Base-by-base conservation (phyloP, 2,329 filamentous ascomycete species). In the Fusarium euwallaceae region DNA sequence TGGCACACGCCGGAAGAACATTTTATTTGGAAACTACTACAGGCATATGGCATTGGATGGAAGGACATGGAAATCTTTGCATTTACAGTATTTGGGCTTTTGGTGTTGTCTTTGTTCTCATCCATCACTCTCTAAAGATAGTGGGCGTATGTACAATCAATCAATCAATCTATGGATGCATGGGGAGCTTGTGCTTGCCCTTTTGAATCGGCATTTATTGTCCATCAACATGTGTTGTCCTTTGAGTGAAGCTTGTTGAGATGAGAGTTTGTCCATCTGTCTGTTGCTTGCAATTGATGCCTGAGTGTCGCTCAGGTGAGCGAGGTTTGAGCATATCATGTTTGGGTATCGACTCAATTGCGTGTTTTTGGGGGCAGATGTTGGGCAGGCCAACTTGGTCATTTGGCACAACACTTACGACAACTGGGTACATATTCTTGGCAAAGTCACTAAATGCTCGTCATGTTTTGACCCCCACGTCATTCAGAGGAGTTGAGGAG, bases 21-120 rank as follows among this genome's bases (percentile, higher is more conserved):
- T 11, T 11, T 27, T 56, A 41, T 51, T 66, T 61, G 41, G 34
- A 43, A 43, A 29, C 36, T 69, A 41, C 39, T 51, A 72, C 64
- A 72, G 61, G 72, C 68, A 74, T 72, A 74, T 72, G 68, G 65
- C 69, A 74, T 70, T 72, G 64, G 63, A 74, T 51, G 67, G 64
- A 67, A 72, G 68, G 71, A 58, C 59, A 72, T 61, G 71, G 68
- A 74, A 71, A 64, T 74, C 48, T 74, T 73, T 73, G 71, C 71
- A 74, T 73, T 69, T 55, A 59, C 17, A n/a, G 16, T 41, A 10
- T 41, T 24, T 45, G 64, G 43, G 51, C 1, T 3, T 20, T 62
- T 64, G 69, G 58, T 39, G 24, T 45, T 29, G 51, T 58, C n/a
- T 14, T 48, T 29, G 17, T 41, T 34, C n/a, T 36, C 53, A 59